These are phyloP conservation scores for Dactylellina leptospora DNA, from an alignment of 2,329 filamentous ascomycete genomes.

Conservation along the genomic window DNA sequence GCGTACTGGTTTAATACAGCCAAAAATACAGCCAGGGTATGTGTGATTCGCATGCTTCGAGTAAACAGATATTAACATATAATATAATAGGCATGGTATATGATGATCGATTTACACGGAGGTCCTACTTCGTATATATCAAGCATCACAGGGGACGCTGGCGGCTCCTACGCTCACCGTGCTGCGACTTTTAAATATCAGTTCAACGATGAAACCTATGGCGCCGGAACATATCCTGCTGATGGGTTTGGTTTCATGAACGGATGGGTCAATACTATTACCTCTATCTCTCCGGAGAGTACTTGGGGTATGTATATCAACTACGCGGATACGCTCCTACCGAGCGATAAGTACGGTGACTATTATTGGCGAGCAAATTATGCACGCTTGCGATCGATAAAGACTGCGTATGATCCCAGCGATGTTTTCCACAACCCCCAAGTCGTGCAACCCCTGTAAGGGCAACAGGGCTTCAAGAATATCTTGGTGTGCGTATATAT, in stretches of 20 bases:
- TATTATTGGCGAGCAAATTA: slow-evolving; percentile 57
- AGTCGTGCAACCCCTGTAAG: slow-evolving; percentile 56
- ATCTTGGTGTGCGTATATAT: no score
- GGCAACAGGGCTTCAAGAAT: no score
- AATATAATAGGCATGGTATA: slow-evolving; percentile 58
- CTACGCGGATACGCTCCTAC: slow-evolving; percentile 58
- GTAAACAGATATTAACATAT: slow-evolving; percentile 10
- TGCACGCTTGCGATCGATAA: slow-evolving; percentile 59
- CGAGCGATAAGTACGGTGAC: slow-evolving; percentile 56
- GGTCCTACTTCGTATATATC: slow-evolving; percentile 59
- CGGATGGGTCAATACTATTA: slow-evolving; percentile 55
- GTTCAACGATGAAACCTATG: slow-evolving; percentile 54
- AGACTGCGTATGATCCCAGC: slow-evolving; percentile 59
- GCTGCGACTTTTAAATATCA: slow-evolving; percentile 59
- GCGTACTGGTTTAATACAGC: slow-evolving; percentile 20
- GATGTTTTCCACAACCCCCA: slow-evolving; percentile 58
- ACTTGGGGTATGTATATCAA: slow-evolving; percentile 58
- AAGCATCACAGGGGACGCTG: slow-evolving; percentile 51
- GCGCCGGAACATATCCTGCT: slow-evolving; percentile 52
- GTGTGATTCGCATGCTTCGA: neutral
- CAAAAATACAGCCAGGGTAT: neutral
- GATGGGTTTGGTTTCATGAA: slow-evolving; percentile 55
- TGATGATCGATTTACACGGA: slow-evolving; percentile 60
- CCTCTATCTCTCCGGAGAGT: slow-evolving; percentile 46
- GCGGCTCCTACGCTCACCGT: slow-evolving; percentile 58